Evolutionary conservation across 2,329 filamentous ascomycete genomes (phyloP).

Genomic region (Fusarium nygamai): DNA sequence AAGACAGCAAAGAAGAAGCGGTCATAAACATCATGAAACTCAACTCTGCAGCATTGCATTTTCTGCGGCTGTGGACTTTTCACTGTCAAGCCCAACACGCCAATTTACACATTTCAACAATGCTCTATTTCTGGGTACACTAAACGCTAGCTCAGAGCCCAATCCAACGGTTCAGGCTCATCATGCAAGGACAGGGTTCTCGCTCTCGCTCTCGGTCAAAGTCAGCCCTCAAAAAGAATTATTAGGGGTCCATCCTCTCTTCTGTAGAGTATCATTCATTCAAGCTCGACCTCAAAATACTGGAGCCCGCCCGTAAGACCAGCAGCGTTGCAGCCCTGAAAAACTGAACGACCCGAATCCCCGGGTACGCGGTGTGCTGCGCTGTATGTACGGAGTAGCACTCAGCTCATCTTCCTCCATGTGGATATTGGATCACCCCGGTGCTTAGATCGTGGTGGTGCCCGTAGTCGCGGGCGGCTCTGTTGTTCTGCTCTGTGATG

Average conservation of each 20-base stretch:
- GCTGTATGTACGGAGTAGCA: neutral
- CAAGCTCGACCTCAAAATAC: slow-evolving; percentile 1
- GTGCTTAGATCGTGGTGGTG: slow-evolving; percentile 21
- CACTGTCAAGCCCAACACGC: neutral
- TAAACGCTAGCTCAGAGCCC: slow-evolving; percentile 27
- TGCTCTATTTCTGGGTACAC: slow-evolving; percentile 18
- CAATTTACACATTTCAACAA: neutral
- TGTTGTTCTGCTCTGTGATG: neutral
- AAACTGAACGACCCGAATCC: slow-evolving; percentile 27
- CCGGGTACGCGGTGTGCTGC: slow-evolving; percentile 31
- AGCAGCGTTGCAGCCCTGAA: slow-evolving; percentile 26
- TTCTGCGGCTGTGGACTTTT: neutral
- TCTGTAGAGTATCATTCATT: neutral
- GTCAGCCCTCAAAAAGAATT: slow-evolving; percentile 9
- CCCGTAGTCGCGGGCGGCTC: slow-evolving; percentile 19
- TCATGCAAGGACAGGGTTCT: slow-evolving; percentile 34
- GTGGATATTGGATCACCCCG: slow-evolving; percentile 5
- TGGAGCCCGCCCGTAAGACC: slow-evolving; percentile 19
- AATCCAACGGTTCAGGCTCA: slow-evolving; percentile 41
- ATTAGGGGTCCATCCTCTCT: slow-evolving; percentile 26
- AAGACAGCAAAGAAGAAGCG: slow-evolving; percentile 12
- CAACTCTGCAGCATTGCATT: neutral
- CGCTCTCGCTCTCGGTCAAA: slow-evolving; percentile 12
- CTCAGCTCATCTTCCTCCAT: slow-evolving; percentile 2
- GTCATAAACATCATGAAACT: neutral